Percentiles rank a stretch among this genome's conserved stretches.
Evolutionary conservation across 2,329 filamentous ascomycete species (phyloP).

Genomic region (Neonectria magnoliae): DNA sequence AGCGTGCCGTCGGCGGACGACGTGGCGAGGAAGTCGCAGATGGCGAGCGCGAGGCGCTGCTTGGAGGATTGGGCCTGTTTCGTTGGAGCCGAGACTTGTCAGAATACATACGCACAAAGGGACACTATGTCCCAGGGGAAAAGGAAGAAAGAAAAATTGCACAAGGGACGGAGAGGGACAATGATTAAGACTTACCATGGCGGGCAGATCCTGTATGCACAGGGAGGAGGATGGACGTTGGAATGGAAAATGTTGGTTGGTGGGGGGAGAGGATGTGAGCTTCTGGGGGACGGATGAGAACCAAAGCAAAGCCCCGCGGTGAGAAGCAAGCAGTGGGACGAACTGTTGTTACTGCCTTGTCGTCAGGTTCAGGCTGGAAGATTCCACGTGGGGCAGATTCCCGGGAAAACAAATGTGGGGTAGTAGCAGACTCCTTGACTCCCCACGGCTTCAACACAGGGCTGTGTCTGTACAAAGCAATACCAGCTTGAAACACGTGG

Average conservation of each 20-base stretch:
- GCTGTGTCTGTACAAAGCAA: too few relatives aligned
- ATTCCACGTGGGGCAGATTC: conserved; percentile 43
- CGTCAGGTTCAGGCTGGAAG: conserved; percentile 34
- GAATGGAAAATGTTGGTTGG: not conserved
- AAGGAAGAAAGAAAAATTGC: too few relatives aligned
- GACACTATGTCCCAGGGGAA: too few relatives aligned
- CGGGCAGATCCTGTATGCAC: not conserved
- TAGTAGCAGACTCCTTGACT: conserved; percentile 2
- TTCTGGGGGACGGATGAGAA: conserved; percentile 16
- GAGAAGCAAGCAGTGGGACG: conserved; percentile 20
- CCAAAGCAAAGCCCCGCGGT: conserved; percentile 21
- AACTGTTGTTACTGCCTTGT: not conserved
- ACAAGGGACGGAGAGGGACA: too few relatives aligned
- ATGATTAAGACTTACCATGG: conserved; percentile 17
- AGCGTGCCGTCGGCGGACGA: conserved; percentile 91
- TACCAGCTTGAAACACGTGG: not conserved
- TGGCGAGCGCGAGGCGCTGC: conserved; percentile 94
- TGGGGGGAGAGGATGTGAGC: not conserved
- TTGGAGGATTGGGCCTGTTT: conserved; percentile 58
- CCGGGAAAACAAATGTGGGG: conserved; percentile 25
- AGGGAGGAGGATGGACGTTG: conserved; percentile 9
- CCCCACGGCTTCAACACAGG: not conserved
- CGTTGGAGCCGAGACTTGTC: conserved; percentile 5
- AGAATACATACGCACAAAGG: not conserved
- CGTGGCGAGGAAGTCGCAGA: conserved; percentile 91